These are phyloP conservation scores for Eremomyces bilateralis DNA, from an alignment of 495 filamentous ascomycete species.

Conservation along the genomic window DNA sequence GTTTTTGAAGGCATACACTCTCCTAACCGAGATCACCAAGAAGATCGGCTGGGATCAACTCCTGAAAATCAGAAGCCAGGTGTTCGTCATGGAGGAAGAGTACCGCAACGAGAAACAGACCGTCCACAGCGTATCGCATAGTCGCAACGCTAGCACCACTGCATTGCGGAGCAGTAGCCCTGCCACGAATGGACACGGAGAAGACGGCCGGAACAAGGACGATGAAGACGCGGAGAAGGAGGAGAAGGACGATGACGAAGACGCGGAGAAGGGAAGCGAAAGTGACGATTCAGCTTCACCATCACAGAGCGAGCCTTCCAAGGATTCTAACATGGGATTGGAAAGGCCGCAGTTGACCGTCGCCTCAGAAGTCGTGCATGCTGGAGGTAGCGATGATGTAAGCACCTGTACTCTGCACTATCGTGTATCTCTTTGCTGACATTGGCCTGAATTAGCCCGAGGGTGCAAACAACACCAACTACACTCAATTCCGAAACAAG, in stretches of 20 bases:
- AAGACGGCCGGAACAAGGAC: constrained; percentile 16
- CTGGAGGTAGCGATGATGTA: constrained; percentile 24
- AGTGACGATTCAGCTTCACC: constrained; percentile 6
- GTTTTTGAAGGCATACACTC: constrained; percentile 80
- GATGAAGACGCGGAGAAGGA: constrained; percentile 1
- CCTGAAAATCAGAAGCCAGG: constrained; percentile 76
- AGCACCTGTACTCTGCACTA: not conserved
- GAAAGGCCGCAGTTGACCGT: constrained; percentile 68
- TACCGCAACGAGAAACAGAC: constrained; percentile 80
- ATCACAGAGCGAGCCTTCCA: constrained; percentile 11
- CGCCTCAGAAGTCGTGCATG: constrained; percentile 60
- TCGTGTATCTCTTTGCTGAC: not conserved
- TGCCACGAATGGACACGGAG: constrained; percentile 35
- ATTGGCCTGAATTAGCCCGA: constrained; percentile 8
- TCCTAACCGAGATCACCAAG: constrained; percentile 81
- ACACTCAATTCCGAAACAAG: constrained; percentile 75
- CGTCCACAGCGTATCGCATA: constrained; percentile 20
- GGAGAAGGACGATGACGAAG: constrained; percentile 18
- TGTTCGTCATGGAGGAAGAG: constrained; percentile 99
- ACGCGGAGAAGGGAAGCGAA: constrained; percentile 15
- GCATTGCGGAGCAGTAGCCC: constrained; percentile 44
- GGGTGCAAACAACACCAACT: constrained; percentile 24
- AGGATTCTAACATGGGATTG: constrained; percentile 27
- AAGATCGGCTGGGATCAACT: constrained; percentile 97
- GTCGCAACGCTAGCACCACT: constrained; percentile 53